Conservation (phyloP, 352 stramenopile species). For the Phytophthora sojae region DNA sequence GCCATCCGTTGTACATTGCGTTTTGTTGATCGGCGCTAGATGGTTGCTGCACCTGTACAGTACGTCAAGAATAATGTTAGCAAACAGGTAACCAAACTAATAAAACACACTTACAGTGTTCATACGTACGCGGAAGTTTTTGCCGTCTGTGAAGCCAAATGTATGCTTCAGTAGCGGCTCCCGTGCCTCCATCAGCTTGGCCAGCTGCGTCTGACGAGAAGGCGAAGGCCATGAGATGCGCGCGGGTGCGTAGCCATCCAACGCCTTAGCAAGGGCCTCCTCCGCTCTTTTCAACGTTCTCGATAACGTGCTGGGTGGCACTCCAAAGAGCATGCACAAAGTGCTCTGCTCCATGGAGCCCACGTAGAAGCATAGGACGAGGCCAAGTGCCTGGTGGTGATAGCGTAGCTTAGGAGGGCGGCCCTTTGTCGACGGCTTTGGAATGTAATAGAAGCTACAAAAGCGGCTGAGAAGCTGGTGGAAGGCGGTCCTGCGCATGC, state of each 20-base stretch:
- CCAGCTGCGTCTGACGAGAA: background rate
- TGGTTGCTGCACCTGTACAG: background rate
- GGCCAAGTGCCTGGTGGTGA: slow-evolving; percentile 1
- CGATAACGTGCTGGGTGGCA: background rate
- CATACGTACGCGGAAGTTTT: background rate
- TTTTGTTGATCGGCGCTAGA: background rate
- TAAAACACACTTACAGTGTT: background rate
- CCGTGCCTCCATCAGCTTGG: background rate
- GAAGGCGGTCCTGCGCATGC: background rate
- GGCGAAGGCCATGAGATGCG: background rate
- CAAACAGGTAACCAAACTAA: background rate
- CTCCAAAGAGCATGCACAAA: background rate
- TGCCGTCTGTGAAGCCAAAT: background rate
- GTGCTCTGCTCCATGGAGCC: slow-evolving; percentile 1
- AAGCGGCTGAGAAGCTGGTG: background rate
- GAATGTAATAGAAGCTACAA: background rate
- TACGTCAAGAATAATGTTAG: background rate
- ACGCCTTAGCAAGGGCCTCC: background rate
- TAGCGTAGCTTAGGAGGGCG: background rate
- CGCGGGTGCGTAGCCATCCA: background rate
- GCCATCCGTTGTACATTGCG: background rate
- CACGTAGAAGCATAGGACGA: background rate
- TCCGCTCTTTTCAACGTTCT: background rate
- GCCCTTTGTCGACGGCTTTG: background rate
- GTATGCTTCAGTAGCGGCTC: background rate